Percentiles rank a stretch among this genome's conserved stretches.
Evolutionary conservation across 345 rosid species (phyloP).

Genomic region (Murraya paniculata): DNA sequence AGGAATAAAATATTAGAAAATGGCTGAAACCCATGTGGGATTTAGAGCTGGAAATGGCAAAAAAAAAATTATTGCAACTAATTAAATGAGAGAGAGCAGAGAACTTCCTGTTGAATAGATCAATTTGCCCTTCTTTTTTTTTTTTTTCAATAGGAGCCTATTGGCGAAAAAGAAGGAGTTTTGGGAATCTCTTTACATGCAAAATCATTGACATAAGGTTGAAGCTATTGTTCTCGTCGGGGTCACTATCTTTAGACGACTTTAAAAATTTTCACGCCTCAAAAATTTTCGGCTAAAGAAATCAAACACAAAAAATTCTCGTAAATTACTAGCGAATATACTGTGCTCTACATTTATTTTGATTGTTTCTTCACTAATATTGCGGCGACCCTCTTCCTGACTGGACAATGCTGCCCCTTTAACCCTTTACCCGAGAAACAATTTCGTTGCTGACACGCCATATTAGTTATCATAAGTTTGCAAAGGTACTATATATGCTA

Average conservation of each 20-base stretch:
- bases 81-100: neutral
- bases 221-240: constrained; percentile 6
- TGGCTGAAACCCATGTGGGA: constrained; percentile 12
- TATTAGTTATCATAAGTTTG: too few species aligned
- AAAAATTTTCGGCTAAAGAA: constrained; percentile 24
- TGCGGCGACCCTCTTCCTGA: neutral
- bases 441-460: too few species aligned
- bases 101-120: constrained; percentile 9
- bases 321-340: constrained; percentile 13
- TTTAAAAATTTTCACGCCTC: too few species aligned
- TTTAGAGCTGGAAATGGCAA: constrained; percentile 3
- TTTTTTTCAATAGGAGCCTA: neutral
- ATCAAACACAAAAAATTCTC: neutral
- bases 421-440: neutral
- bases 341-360: neutral
- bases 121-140: neutral
- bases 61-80: neutral
- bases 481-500: too few species aligned
- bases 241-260: too few species aligned
- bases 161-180: constrained; percentile 13
- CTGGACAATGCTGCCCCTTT: neutral
- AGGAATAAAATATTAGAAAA: neutral
- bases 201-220: constrained; percentile 12
- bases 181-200: constrained; percentile 19
- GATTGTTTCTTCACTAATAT: neutral